phyloP scores from a whole-genome alignment of 2,329 filamentous ascomycete genomes.

The Pseudogymnoascus sp. region DNA sequence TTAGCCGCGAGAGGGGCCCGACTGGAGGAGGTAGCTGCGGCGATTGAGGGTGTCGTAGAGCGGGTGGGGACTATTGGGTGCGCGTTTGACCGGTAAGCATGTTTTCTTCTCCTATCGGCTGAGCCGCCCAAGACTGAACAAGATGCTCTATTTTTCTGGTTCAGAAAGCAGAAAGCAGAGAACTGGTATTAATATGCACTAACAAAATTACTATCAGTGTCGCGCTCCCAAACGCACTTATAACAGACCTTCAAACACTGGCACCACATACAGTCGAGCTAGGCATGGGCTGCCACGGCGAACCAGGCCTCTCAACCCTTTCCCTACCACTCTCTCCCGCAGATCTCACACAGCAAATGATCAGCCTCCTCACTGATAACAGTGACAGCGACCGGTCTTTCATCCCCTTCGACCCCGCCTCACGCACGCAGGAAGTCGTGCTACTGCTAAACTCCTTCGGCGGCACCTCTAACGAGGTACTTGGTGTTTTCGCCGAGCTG shows the following conservation, averaged over 20 bases:
- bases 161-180: too few relatives aligned
- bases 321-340: conserved; percentile 19
- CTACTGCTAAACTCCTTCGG: conserved; percentile 20
- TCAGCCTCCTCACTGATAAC: conserved; percentile 18
- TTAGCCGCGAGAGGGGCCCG: neutral
- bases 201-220: conserved; percentile 13
- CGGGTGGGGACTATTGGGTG: conserved; percentile 8
- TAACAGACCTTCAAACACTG: conserved; percentile 20
- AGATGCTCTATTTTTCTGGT: too few relatives aligned
- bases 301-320: conserved; percentile 15
- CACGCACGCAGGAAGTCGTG: conserved; percentile 17
- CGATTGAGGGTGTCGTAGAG: neutral
- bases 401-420: conserved; percentile 17
- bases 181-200: neutral
- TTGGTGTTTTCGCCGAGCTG: conserved; percentile 21
- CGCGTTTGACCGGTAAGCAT: conserved; percentile 12
- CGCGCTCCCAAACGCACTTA: conserved; percentile 20
- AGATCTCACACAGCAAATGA: conserved; percentile 19
- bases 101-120: too few relatives aligned
- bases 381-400: conserved; percentile 19
- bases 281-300: conserved; percentile 9
- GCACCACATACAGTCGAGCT: conserved; percentile 16
- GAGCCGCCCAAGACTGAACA: too few relatives aligned
- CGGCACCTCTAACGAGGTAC: conserved; percentile 21
- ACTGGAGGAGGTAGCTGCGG: neutral